These are phyloP conservation scores for Crithidia fasciculata DNA, from an alignment of 208 protist genomes.

Conservation along the genomic window DNA sequence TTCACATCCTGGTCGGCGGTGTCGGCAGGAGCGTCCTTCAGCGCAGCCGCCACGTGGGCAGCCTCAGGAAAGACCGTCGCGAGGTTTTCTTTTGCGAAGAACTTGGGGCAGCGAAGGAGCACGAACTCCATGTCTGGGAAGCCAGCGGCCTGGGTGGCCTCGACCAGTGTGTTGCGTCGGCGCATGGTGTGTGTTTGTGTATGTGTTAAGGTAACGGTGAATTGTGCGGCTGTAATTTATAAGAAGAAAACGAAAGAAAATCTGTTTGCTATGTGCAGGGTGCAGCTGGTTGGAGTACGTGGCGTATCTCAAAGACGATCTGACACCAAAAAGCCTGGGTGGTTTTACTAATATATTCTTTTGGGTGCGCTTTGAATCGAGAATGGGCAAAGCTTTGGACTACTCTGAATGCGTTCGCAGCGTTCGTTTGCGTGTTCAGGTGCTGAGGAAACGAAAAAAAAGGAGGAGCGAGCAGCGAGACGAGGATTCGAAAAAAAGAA, in stretches of 20 bases:
- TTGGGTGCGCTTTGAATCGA: not conserved
- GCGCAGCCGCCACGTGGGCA: not conserved
- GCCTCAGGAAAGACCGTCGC: constrained; percentile 49
- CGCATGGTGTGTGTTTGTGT: constrained; percentile 12
- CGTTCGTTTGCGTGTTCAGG: not conserved
- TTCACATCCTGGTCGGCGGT: constrained; percentile 4
- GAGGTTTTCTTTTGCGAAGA: constrained; percentile 43
- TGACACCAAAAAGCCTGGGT: too few species aligned
- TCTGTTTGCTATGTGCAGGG: too few species aligned
- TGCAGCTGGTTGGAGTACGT: too few species aligned
- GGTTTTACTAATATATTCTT: not conserved
- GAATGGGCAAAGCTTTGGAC: too few species aligned
- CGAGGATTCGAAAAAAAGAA: not conserved
- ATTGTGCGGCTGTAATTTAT: too few species aligned
- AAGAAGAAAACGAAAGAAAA: too few species aligned
- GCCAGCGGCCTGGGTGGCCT: constrained; percentile 4
- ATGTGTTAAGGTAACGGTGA: not conserved
- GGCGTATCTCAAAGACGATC: too few species aligned
- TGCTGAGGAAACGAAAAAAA: too few species aligned
- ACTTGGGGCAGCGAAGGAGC: constrained; percentile 36
- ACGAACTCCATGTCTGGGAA: constrained; percentile 43
- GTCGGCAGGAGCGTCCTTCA: not conserved
- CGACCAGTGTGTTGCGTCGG: constrained; percentile 24
- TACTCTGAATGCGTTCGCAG: not conserved
- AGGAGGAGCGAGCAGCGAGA: not conserved